phyloP scores from a whole-genome alignment of 768 basidiomycete species.

The Terana coerulea region DNA sequence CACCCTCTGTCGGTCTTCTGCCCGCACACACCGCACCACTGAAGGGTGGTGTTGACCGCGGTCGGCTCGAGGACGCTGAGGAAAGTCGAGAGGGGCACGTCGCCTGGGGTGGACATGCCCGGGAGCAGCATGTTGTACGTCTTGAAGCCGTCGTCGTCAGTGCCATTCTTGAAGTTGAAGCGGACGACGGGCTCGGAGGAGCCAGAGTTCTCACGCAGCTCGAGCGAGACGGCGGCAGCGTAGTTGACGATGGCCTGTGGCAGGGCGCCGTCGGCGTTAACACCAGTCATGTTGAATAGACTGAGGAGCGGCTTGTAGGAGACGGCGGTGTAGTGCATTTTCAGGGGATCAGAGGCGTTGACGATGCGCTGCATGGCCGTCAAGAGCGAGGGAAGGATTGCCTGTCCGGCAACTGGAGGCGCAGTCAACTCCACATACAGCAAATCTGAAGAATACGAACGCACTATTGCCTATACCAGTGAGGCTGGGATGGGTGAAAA shows the following conservation, averaged over 20 bases:
- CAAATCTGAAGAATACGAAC: not conserved
- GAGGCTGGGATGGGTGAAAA: slow-evolving; percentile 29
- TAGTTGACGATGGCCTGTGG: slow-evolving; percentile 64
- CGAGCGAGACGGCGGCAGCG: slow-evolving; percentile 55
- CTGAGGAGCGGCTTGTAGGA: slow-evolving; percentile 79
- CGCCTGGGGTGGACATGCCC: slow-evolving; percentile 28
- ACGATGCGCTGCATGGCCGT: slow-evolving; percentile 47
- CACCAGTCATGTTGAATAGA: slow-evolving; percentile 72
- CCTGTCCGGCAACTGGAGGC: slow-evolving; percentile 65
- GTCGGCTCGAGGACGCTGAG: slow-evolving; percentile 40
- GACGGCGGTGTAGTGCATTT: slow-evolving; percentile 53
- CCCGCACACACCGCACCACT: slow-evolving; percentile 57
- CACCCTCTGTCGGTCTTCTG: slow-evolving; percentile 59
- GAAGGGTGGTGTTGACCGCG: slow-evolving; percentile 45
- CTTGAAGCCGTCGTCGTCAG: slow-evolving; percentile 40
- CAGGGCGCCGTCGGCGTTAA: slow-evolving; percentile 43
- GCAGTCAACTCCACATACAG: too few relatives aligned
- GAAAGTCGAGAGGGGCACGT: slow-evolving; percentile 51
- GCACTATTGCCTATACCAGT: slow-evolving; percentile 34
- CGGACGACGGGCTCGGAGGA: slow-evolving; percentile 45
- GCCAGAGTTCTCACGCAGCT: slow-evolving; percentile 45
- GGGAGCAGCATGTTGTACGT: slow-evolving; percentile 34
- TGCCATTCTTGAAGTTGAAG: slow-evolving; percentile 70
- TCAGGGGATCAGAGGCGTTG: slow-evolving; percentile 46
- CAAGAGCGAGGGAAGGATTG: slow-evolving; percentile 60